Base-by-base conservation (phyloP, 192 early-diverging fungal species). In the Haplosporangium gracile region DNA sequence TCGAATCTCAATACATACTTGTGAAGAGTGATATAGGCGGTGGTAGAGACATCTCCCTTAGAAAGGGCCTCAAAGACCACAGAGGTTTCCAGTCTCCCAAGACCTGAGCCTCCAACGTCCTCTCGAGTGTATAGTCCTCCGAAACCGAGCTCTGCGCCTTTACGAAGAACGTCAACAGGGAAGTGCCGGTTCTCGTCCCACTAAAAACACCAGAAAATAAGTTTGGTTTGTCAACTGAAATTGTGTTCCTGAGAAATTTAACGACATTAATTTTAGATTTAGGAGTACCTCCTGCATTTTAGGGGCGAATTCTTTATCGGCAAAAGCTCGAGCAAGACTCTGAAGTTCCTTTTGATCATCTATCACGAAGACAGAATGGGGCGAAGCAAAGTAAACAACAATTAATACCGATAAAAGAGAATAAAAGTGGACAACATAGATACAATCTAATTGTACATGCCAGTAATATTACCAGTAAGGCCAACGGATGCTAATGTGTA, bases 21-120 rank as follows among this genome's bases (percentile, higher is more conserved):
- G 83, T 93, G 92, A 65, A 93, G 92, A 65, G 82, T 88, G 39
- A 93, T 80, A 71, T 90, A 92, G 7, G 92, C 92, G 18, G 91
- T 90, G 5, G 90, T 92, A 9, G 82, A 88, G 34, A 89, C 88
- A 72, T 85, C 82, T 15, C 91, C 92, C 4, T 87, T 88, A 0
- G 90, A 79, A 29, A 93, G 53, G 36, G 91, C 90, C 65, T 93
- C 92, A 70, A 93, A 92, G 51, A 93, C 87, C 32, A 93, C 24
- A 29, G 88, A 90, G 32, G 91, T 88, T 1, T 92, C 91, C 42
- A 91, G 36, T 4, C 92, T 73, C 1, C 79, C 76, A 45, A 92
- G 76, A 15, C 89, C 92, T 10, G 90, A 79, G 18, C 92, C 92
- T n/a, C 92, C 92, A 53, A 78, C 85, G 22, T 90, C 90, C 16